Evolutionary conservation across 2,329 filamentous ascomycete genomes (phyloP), one percentile per base, ranked within the genome.

Genomic region (Penicillium psychrosexuale): DNA sequence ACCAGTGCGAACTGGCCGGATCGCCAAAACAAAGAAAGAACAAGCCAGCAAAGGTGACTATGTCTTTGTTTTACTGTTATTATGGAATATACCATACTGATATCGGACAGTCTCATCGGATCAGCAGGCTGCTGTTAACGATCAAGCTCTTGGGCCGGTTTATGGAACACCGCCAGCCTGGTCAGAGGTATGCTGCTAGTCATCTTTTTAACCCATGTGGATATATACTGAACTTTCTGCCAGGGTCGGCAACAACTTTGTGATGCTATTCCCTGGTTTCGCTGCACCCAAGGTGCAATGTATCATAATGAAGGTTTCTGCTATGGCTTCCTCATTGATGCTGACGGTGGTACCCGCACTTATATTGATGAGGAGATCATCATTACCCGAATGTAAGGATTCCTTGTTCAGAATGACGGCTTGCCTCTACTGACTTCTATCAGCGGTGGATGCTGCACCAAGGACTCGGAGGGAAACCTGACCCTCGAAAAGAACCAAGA

Each of bases 211-310:
- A 39, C 15, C 24, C 3, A 13, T 8, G 8, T 38, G 6, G 3
- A 1, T 30, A 8, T 33, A 13, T 28, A 33, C 33, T 51, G 5
- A 48, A 13, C 6, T 13, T 2, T 11, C 15, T 9, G 9, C 9
- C 12, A 70, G 63, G 71, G 72, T 33, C 79, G 87, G 4, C 81
- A 84, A 54, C 80, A 81, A 13, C 72, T 91, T 0, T 88, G 83
- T 60, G 84, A 89, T 62, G 79, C 84, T 0, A 65, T 89, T 0
- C 78, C 80, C 0, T 88, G 84, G 70, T 90, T 83, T 69, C 81
- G 78, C 13, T 73, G 81, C 1, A 83, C 84, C 36, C 83, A 90
- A 61, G 78, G 82, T 1, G 84, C 83, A 5, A 75, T 79, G 4
- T 84, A 90, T 51, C 75, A 76, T 0, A 74, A 71, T 0, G 71